These are phyloP conservation scores for Sclerotinia sclerotiorum DNA, from an alignment of 2,329 filamentous ascomycete species.

Conservation along the genomic window DNA sequence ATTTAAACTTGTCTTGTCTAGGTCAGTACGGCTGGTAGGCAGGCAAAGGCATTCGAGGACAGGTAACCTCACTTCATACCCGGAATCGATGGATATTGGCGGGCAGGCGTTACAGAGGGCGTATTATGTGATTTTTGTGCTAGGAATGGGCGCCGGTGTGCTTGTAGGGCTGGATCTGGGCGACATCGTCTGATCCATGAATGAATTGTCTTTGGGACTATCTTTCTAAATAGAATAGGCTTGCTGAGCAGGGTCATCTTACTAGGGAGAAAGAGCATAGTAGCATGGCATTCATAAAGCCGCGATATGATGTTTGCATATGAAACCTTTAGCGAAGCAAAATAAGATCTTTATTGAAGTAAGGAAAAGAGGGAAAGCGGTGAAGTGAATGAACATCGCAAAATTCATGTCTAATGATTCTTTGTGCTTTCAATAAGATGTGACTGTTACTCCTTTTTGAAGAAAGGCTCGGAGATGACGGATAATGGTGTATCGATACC, in stretches of 20 bases:
- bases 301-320: slow-evolving; percentile 9
- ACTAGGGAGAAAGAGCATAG: neutral
- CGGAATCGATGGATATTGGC: slow-evolving; percentile 20
- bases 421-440: neutral
- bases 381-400: neutral
- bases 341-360: neutral
- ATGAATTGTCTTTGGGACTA: neutral
- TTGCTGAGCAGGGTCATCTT: neutral
- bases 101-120: slow-evolving; percentile 11
- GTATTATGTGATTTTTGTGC: slow-evolving; percentile 15
- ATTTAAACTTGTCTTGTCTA: slow-evolving; percentile 14
- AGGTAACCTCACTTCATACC: slow-evolving; percentile 19
- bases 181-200: neutral
- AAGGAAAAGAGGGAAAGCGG: neutral
- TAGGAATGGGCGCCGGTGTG: neutral
- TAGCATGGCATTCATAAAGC: neutral
- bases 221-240: neutral
- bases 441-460: neutral
- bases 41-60: slow-evolving; percentile 14
- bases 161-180: neutral
- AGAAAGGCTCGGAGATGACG: no score
- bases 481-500: neutral
- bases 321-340: slow-evolving; percentile 13
- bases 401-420: neutral
- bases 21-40: slow-evolving; percentile 7